Evolutionary conservation across 1,139 yeast genomes (phyloP).

Genomic region (Kluyveromyces sp.): DNA sequence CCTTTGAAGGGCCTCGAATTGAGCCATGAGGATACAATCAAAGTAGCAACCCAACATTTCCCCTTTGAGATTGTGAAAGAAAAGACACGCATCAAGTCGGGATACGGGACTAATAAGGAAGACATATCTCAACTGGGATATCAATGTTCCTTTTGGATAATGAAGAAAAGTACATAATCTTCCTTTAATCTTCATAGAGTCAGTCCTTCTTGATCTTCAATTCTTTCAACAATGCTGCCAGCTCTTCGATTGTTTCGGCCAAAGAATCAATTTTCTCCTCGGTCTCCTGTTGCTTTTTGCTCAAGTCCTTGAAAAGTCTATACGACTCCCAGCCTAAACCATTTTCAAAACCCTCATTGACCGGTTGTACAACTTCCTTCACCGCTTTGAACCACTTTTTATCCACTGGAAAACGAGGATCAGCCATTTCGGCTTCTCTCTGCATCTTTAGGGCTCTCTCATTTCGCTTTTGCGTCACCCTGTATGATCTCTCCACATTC

Average conservation of each 20-base stretch:
- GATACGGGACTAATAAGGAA: conserved; percentile 13
- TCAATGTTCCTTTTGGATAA: conserved; percentile 16
- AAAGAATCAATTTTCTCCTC: conserved; percentile 34
- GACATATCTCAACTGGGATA: conserved; percentile 13
- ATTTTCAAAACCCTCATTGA: conserved; percentile 43
- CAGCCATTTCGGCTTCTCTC: conserved; percentile 58
- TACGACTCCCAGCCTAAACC: conserved; percentile 66
- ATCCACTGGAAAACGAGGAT: conserved; percentile 58
- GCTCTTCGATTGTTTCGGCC: conserved; percentile 28
- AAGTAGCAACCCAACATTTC: conserved; percentile 9
- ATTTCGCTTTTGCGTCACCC: conserved; percentile 39
- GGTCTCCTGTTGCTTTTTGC: conserved; percentile 29
- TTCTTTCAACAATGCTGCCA: conserved; percentile 16
- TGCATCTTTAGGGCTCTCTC: conserved; percentile 43
- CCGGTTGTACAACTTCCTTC: conserved; percentile 47
- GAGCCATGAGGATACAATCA: conserved; percentile 13
- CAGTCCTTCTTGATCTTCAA: conserved; percentile 5
- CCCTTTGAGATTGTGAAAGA: conserved; percentile 10
- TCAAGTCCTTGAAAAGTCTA: conserved; percentile 46
- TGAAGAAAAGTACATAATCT: too few relatives aligned
- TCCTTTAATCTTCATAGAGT: too few relatives aligned
- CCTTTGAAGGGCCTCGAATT: conserved; percentile 18
- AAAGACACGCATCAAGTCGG: conserved; percentile 10
- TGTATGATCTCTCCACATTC: conserved; percentile 28
- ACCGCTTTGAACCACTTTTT: conserved; percentile 46